phyloP scores from a whole-genome alignment of 352 stramenopile genomes.

The Phytophthora sp. region DNA sequence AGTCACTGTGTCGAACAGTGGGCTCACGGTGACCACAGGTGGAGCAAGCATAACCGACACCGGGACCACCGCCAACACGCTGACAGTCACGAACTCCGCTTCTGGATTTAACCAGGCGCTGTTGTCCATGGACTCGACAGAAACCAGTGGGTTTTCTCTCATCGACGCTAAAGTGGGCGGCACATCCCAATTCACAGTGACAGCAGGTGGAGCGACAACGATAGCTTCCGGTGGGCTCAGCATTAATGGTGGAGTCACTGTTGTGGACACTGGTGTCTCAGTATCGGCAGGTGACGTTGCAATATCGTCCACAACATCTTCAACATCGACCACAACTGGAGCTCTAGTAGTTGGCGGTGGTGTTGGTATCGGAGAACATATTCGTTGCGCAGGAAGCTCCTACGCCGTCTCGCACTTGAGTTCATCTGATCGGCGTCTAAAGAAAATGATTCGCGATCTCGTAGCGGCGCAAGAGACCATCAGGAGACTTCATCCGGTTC shows the following conservation, averaged over 20 bases:
- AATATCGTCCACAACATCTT: conserved; percentile 36
- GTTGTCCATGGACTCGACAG: conserved; percentile 20
- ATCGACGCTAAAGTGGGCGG: conserved; percentile 18
- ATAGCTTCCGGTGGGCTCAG: conserved; percentile 28
- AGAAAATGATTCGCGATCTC: conserved; percentile 39
- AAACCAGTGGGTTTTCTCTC: neutral
- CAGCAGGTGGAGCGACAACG: conserved; percentile 41
- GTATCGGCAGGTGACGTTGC: conserved; percentile 26
- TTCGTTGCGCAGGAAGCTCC: conserved; percentile 33
- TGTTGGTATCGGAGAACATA: conserved; percentile 35
- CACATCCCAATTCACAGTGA: conserved; percentile 35
- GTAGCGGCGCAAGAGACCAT: conserved; percentile 32
- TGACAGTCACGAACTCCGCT: conserved; percentile 11
- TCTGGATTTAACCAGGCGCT: conserved; percentile 12
- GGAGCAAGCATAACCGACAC: conserved; percentile 17
- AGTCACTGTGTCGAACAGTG: conserved; percentile 9
- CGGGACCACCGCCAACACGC: neutral
- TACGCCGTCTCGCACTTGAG: conserved; percentile 22
- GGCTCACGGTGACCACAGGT: conserved; percentile 9
- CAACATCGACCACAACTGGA: conserved; percentile 16
- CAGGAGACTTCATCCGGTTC: conserved; percentile 46
- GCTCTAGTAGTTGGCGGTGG: conserved; percentile 52
- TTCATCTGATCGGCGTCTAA: conserved; percentile 51
- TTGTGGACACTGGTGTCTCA: conserved; percentile 29
- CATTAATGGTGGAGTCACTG: conserved; percentile 31